Evolutionary conservation across 2,329 filamentous ascomycete genomes (phyloP).

Genomic region (Fusarium chaquense): DNA sequence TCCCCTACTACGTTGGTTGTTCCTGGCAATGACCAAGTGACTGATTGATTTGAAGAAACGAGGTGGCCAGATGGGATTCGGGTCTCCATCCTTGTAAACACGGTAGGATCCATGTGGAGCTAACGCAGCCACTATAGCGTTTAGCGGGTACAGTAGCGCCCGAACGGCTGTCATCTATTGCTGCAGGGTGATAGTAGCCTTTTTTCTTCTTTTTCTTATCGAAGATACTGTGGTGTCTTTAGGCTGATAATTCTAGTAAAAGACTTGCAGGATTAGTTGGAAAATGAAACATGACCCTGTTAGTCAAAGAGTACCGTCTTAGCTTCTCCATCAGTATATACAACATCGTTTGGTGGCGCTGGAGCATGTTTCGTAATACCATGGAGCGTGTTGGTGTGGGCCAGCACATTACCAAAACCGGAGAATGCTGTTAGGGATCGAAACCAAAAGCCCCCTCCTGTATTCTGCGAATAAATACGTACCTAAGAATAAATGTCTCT

Average conservation of each 20-base stretch:
- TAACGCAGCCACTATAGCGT: slow-evolving; percentile 25
- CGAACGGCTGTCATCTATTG: background rate
- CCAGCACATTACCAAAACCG: background rate
- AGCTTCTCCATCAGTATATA: slow-evolving; percentile 11
- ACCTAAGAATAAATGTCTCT: too few species aligned
- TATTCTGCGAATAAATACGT: background rate
- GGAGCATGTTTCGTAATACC: background rate
- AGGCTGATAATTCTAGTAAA: too few species aligned
- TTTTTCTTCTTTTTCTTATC: background rate
- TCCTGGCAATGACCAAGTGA: background rate
- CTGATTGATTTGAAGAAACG: background rate
- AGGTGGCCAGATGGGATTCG: slow-evolving; percentile 13
- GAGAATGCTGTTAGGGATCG: background rate
- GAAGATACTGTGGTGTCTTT: background rate
- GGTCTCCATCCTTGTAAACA: slow-evolving; percentile 1
- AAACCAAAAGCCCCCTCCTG: background rate
- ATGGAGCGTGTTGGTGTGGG: background rate
- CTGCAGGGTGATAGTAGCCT: too few species aligned
- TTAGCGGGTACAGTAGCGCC: background rate
- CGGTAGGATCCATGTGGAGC: background rate
- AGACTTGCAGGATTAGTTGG: background rate
- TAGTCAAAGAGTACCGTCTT: background rate
- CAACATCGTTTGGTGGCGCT: background rate
- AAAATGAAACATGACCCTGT: slow-evolving; percentile 3
- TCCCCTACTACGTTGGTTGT: too few species aligned